Evolutionary conservation across 169 alveolate species (phyloP).

Genomic region (Theileria annulata): DNA sequence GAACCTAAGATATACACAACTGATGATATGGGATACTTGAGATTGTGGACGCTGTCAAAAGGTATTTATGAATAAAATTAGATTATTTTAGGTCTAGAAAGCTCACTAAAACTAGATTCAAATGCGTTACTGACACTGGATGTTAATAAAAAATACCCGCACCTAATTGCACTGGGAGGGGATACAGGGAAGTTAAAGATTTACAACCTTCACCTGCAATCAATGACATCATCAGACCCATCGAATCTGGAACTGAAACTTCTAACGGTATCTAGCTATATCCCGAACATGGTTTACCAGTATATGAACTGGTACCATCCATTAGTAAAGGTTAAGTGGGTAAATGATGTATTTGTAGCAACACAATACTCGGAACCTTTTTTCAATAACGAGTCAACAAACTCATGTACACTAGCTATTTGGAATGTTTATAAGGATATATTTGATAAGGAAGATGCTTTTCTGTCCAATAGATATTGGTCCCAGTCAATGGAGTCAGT

Average conservation of each 20-base stretch:
- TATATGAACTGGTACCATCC: constrained; percentile 64
- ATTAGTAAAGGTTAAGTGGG: constrained; percentile 58
- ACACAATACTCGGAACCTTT: constrained; percentile 60
- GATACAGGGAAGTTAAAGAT: constrained; percentile 58
- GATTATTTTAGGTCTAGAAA: constrained; percentile 9
- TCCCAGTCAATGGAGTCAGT: constrained; percentile 29
- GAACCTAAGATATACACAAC: constrained; percentile 47
- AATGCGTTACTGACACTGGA: constrained; percentile 47
- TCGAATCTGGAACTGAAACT: constrained; percentile 32
- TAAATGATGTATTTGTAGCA: constrained; percentile 41
- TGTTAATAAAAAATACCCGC: constrained; percentile 59
- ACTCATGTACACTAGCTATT: constrained; percentile 53
- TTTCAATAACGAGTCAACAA: constrained; percentile 37
- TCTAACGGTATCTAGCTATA: constrained; percentile 52
- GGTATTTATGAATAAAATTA: background rate
- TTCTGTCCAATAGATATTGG: constrained; percentile 51
- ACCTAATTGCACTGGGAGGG: constrained; percentile 55
- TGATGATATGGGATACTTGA: constrained; percentile 49
- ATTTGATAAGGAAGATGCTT: constrained; percentile 58
- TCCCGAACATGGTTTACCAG: constrained; percentile 60
- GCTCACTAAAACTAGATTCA: constrained; percentile 41
- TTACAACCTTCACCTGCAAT: constrained; percentile 51
- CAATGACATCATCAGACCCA: constrained; percentile 12
- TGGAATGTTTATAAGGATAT: constrained; percentile 67
- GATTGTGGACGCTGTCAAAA: constrained; percentile 51